Conservation (phyloP, 306 rosid species). For the Acacia crassicarpa region DNA sequence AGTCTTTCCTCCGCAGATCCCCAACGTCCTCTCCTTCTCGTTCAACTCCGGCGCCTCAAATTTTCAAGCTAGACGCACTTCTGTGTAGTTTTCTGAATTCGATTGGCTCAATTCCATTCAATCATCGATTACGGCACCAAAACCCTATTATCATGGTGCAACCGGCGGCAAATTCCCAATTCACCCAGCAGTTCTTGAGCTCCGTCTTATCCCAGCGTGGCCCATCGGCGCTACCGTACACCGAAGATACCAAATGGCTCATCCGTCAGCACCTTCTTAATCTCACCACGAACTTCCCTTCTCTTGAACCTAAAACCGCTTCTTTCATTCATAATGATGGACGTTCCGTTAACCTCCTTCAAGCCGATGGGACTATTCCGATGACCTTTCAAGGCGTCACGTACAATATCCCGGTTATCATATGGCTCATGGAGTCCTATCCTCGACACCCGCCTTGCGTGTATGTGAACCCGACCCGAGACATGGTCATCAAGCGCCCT, state of each 20-base stretch:
- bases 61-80: not conserved
- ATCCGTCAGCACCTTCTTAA: slow-evolving; percentile 85
- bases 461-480: slow-evolving; percentile 90
- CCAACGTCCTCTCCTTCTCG: not conserved
- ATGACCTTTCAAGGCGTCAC: slow-evolving; percentile 70
- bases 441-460: slow-evolving; percentile 90
- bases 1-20: not conserved
- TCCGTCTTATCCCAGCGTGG: slow-evolving; percentile 98
- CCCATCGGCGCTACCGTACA: slow-evolving; percentile 83
- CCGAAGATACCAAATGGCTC: slow-evolving; percentile 85
- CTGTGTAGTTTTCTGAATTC: not conserved
- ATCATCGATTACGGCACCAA: not conserved
- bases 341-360: slow-evolving; percentile 86
- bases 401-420: slow-evolving; percentile 83
- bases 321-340: slow-evolving; percentile 94
- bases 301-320: slow-evolving; percentile 86
- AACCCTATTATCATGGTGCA: slow-evolving; percentile 33
- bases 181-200: slow-evolving; percentile 71
- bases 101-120: not conserved
- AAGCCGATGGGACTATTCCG: slow-evolving; percentile 88
- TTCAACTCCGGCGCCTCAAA: not conserved
- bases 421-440: slow-evolving; percentile 94
- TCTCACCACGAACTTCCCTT: slow-evolving; percentile 58
- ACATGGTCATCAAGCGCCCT: slow-evolving; percentile 91
- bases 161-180: slow-evolving; percentile 46